These are phyloP conservation scores for Dendrobium huoshanense DNA, from an alignment of 106 monocot species.

Conservation along the genomic window DNA sequence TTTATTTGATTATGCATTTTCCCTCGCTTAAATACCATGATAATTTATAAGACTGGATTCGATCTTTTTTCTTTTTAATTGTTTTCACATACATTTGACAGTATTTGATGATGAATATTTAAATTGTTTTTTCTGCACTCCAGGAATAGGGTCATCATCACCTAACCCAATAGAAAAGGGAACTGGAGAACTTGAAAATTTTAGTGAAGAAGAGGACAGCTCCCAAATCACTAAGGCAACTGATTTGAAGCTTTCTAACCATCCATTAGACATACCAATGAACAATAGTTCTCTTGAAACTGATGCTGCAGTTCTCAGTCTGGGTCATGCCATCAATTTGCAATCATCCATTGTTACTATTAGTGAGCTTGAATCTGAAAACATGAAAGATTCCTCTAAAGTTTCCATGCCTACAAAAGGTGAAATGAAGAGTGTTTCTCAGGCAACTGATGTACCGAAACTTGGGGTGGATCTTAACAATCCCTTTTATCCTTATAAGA, in stretches of 20 bases:
- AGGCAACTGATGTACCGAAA: constrained; percentile 7
- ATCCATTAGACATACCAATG: neutral
- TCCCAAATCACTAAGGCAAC: constrained; percentile 17
- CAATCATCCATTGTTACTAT: neutral
- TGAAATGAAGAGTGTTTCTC: neutral
- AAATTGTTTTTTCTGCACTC: constrained; percentile 3
- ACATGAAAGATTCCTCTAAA: neutral
- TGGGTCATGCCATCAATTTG: constrained; percentile 5
- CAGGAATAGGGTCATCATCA: constrained; percentile 7
- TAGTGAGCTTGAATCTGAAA: constrained; percentile 5
- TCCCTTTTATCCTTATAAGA: constrained; percentile 70
- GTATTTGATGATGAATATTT: constrained; percentile 1
- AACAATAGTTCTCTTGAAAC: constrained; percentile 14
- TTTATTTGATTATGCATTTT: too few relatives aligned
- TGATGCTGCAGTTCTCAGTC: constrained; percentile 13
- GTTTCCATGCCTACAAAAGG: neutral
- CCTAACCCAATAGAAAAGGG: constrained; percentile 9
- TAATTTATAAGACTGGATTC: too few relatives aligned
- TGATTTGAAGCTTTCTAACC: constrained; percentile 12
- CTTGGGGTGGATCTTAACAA: constrained; percentile 28
- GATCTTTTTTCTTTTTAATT: too few relatives aligned
- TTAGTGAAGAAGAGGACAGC: constrained; percentile 13
- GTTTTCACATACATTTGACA: neutral
- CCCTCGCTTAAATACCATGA: too few relatives aligned
- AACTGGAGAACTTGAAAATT: neutral